Evolutionary conservation across 371 early-diverging fungal species (phyloP).

Genomic region (Mucor irregularis): DNA sequence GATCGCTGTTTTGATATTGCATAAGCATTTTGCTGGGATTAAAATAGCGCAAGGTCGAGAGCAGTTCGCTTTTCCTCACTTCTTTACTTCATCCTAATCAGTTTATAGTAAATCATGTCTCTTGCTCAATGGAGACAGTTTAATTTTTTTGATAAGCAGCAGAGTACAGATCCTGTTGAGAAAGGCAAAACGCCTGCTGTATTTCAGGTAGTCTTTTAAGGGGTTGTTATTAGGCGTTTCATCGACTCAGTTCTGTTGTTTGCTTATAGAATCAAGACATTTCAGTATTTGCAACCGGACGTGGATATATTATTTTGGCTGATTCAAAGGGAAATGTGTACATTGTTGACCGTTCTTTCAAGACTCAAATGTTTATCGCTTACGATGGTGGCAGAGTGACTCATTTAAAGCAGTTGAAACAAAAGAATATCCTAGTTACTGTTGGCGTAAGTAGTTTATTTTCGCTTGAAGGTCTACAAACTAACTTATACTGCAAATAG

Average conservation of each 20-base stretch:
- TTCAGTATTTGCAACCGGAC: conserved; percentile 55
- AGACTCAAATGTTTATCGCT: conserved; percentile 72
- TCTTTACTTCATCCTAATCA: background rate
- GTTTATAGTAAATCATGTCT: conserved; percentile 31
- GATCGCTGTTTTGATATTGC: too few species aligned
- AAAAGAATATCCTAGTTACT: conserved; percentile 70
- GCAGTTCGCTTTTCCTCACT: too few species aligned
- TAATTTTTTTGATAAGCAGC: conserved; percentile 79
- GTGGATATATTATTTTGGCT: conserved; percentile 51
- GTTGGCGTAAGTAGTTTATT: conserved; percentile 60
- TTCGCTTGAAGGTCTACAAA: background rate
- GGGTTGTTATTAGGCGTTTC: too few species aligned
- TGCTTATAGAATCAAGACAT: conserved; percentile 43
- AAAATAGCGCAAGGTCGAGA: too few species aligned
- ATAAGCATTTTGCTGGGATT: too few species aligned
- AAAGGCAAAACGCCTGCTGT: conserved; percentile 60
- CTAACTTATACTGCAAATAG: conserved; percentile 16
- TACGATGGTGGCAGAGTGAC: conserved; percentile 73
- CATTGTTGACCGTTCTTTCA: conserved; percentile 68
- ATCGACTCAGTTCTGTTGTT: conserved; percentile 11
- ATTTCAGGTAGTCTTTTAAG: conserved; percentile 55
- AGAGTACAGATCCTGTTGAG: conserved; percentile 61
- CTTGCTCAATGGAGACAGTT: conserved; percentile 73
- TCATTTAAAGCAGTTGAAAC: conserved; percentile 77
- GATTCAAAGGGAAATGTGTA: conserved; percentile 62